Base-by-base conservation (phyloP, 2,329 filamentous ascomycete species). In the Colletotrichum salicis region DNA sequence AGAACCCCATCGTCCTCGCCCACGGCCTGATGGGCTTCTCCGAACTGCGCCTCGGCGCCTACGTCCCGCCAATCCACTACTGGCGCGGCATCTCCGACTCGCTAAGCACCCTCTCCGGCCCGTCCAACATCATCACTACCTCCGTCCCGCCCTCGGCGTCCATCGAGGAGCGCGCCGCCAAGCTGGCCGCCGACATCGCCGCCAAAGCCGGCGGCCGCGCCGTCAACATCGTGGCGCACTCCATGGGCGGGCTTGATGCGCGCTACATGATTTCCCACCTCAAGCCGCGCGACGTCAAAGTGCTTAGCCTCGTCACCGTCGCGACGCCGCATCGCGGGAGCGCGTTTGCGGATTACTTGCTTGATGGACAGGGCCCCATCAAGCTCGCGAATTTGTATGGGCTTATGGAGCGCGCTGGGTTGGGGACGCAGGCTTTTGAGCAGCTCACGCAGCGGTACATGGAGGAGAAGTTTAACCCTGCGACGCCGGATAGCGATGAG, bases 171-270 rank as follows among this genome's bases (percentile, higher is more conserved):
- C 87, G 90, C 67, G 90, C 90, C 31, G 84, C 85, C 70, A 85
- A 85, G 75, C 85, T 92, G n/a, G 85, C 85, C 37, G 77, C 82
- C 73, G 85, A 88, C 73, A 91, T 92, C 70, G 84, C 84, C 59
- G 78, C 80, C 41, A 81, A 80, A 11, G 84, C 86, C 1, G 75
- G 79, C 27, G 84, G 84, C 22, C 83, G 81, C 72, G 89, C 91
- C 62, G 94, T 97, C 74, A 94, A 94, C 78, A 93, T 97, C 71
- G 86, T 95, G 24, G 89, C 89, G 52, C 93, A 95, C 81, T 89
- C 86, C 75, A 91, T 91, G 89, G 89, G 90, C 59, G 90, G 90
- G 2, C 83, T 92, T 4, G 90, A 92, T 78, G 87, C 89, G 11
- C 84, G 90, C 57, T 90, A 91, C 79, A 90, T 92, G 89, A 88